Evolutionary conservation across 306 rosid genomes (phyloP), one percentile per base, ranked within the genome.

Genomic region (Rubus parviflorus): DNA sequence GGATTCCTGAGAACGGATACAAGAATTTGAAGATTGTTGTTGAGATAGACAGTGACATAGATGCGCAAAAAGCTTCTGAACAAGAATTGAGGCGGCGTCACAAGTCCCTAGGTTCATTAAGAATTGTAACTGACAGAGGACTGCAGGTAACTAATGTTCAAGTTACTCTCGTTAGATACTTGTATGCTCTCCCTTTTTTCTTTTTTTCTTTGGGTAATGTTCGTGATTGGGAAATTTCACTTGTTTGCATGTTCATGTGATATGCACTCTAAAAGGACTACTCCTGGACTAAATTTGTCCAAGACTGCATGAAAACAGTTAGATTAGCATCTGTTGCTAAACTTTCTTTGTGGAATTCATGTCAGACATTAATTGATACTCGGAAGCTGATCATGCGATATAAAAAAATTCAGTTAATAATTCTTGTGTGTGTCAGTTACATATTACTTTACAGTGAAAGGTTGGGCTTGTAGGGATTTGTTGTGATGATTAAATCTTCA

Each of bases 21-120:
- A 92, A 88, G 84, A 92, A 89, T 79, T 72, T 94, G 92, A 92
- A 92, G 88, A 73, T 94, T 72, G 87, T 86, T 67, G 97, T 94
- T 75, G 95, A 94, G 85, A 83, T 89, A 82, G 98, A 88, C 73
- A 86, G 85, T 15, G 98, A 94, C n/a, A 83, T 94, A 75, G 88
- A 85, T 83, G 95, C 97, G 73, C 82, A 84, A 30, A 88, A 10
- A 77, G 84, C 88, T 68, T 86, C 85, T 68, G 95, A 90, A 64
- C 86, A 82, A 82, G 97, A 92, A 89, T 83, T 94, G 49, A 88
- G 69, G 75, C 87, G 95, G 71, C 95, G 95, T 54, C 89, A 86
- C 80, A 92, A 94, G 81, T 87, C 97, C 80, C 82, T 85, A 30
- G 90, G 98, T 77, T 15, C 77, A 54, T 60, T 94, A 68, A 93